These are phyloP conservation scores for Phlebopus sp. DNA, from an alignment of 1,284 basidiomycete genomes.

Conservation along the genomic window DNA sequence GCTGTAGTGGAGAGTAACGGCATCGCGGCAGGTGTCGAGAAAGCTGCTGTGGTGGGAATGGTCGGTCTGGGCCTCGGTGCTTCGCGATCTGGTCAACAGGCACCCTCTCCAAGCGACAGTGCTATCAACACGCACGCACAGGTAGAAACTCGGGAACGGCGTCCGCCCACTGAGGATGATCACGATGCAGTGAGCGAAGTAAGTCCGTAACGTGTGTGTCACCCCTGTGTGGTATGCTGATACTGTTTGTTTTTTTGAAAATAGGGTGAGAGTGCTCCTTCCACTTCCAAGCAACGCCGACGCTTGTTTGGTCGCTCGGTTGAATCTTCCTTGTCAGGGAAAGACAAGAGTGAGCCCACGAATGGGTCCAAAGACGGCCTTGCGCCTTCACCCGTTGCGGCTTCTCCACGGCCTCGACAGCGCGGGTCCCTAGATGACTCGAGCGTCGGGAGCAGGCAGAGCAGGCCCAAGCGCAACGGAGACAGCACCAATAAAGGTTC, in stretches of 20 bases:
- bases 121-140: constrained; percentile 45
- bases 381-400: constrained; percentile 15
- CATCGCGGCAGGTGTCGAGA: constrained; percentile 18
- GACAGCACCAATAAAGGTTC: constrained; percentile 47
- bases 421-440: constrained; percentile 27
- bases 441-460: constrained; percentile 37
- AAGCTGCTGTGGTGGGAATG: constrained; percentile 12
- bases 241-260: constrained; percentile 7
- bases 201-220: constrained; percentile 22
- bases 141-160: constrained; percentile 31
- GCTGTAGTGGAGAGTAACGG: constrained; percentile 17
- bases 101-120: constrained; percentile 59
- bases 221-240: constrained; percentile 1
- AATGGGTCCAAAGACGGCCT: constrained; percentile 29
- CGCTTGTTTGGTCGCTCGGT: constrained; percentile 60
- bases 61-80: constrained; percentile 28
- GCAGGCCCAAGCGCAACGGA: constrained; percentile 47
- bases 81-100: constrained; percentile 42
- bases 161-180: constrained; percentile 51
- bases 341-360: constrained; percentile 29
- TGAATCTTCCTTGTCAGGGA: constrained; percentile 40
- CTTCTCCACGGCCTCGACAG: constrained; percentile 20
- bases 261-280: constrained; percentile 46
- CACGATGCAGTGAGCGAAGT: constrained; percentile 68
- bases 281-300: constrained; percentile 39